Base-by-base conservation (phyloP, 495 filamentous ascomycete genomes). In the Amphirosellinia nigrospora region DNA sequence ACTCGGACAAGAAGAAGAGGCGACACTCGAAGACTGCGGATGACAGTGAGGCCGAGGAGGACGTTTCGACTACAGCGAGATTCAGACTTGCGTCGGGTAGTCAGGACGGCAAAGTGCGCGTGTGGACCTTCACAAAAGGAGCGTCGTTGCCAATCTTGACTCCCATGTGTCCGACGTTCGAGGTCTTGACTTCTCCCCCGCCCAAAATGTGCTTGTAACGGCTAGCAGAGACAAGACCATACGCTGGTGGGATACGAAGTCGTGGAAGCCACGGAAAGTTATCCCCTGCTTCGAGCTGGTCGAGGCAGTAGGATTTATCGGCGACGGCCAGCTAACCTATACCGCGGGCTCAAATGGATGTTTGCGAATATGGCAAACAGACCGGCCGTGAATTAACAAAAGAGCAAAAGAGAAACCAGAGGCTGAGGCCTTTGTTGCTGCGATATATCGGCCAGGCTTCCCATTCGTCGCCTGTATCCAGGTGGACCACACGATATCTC, bases 171-270 rank as follows among this genome's bases (percentile, higher is more conserved):
- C 96, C 32, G 91, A 97, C 74, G 90, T 99, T 28, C 91, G 93
- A 67, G 87, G 88, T 68, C 79, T 99, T 34, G 92, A 94, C 68
- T 98, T 90, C 79, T 95, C 92, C 6, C 77, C 85, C 1, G 78
- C 89, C 64, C 89, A 93, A 70, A 90, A 93, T 78, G 85, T 88
- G 15, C 80, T 99, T 48, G 82, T 98, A 7, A 95, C 92, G n/a
- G 94, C 90, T n/a, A 90, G 93, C 75, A 86, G 96, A 81, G 96
- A 99, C 82, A 96, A 97, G 80, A 98, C 96, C 0, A 88, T 94
- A 45, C 96, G 95, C 61, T 79, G 97, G 69, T 98, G 94, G 94
- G 93, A 97, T 83, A 86, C 91, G 21, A 87, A 81, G 61, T 92
- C 87, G 16, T 98, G 94, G 94, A 94, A 94, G 75, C 79, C 85